Evolutionary conservation across 2,329 filamentous ascomycete genomes (phyloP).

Genomic region (Apiospora arundinis): DNA sequence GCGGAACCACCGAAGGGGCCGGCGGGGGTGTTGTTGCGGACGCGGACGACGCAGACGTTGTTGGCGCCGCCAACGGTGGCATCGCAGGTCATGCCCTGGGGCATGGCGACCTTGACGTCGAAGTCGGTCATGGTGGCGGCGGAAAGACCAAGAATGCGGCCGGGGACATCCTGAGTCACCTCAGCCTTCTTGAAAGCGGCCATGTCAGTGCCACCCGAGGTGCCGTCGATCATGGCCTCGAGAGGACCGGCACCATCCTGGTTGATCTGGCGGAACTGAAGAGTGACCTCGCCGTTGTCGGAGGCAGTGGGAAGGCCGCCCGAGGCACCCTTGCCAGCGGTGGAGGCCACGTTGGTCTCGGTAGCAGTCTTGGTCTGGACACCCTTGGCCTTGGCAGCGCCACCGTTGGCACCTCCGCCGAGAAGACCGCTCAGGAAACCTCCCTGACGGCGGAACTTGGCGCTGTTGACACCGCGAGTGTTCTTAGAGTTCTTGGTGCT

Average conservation of each 20-base stretch:
- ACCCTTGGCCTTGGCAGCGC: conserved; percentile 45
- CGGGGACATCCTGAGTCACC: conserved; percentile 67
- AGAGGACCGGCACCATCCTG: conserved; percentile 73
- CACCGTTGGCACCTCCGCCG: conserved; percentile 36
- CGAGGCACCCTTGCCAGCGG: conserved; percentile 59
- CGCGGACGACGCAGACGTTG: conserved; percentile 69
- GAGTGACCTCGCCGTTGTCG: conserved; percentile 65
- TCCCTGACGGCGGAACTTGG: conserved; percentile 31
- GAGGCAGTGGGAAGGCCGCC: conserved; percentile 65
- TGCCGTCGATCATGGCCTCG: conserved; percentile 64
- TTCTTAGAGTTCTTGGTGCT: conserved; percentile 28
- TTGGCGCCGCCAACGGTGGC: conserved; percentile 62
- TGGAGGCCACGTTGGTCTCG: conserved; percentile 60
- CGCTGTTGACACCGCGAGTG: conserved; percentile 30
- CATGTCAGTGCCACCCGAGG: conserved; percentile 67
- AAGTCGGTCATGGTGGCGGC: conserved; percentile 68
- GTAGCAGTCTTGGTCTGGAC: conserved; percentile 48
- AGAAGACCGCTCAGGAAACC: conserved; percentile 39
- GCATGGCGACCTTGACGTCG: conserved; percentile 69
- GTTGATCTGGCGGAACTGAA: conserved; percentile 75
- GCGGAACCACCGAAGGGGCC: conserved; percentile 72
- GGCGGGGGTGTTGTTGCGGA: conserved; percentile 66
- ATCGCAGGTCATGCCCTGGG: conserved; percentile 69
- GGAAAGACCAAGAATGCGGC: conserved; percentile 64
- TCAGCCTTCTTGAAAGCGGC: conserved; percentile 65